A percentile compares a stretch with the other conserved stretches of the same genome.
phyloP scores from a whole-genome alignment of 768 basidiomycete species.

The Auricularia sp. region DNA sequence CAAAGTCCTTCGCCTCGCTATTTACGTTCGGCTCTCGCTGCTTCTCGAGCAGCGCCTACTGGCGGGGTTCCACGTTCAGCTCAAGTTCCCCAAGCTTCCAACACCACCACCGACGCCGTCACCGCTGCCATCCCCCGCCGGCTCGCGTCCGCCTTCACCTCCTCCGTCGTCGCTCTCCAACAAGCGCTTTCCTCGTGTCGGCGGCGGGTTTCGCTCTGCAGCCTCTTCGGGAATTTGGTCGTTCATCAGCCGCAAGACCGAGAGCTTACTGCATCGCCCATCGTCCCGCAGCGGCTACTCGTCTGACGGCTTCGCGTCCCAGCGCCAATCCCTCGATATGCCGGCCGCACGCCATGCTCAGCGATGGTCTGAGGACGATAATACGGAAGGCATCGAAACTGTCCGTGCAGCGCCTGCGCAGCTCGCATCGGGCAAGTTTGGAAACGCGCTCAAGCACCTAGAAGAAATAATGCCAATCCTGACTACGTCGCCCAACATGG shows the following conservation, averaged over 20 bases:
- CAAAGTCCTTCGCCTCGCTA: slow-evolving; percentile 39
- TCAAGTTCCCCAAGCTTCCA: slow-evolving; percentile 28
- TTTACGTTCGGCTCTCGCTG: slow-evolving; percentile 48
- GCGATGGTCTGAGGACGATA: not conserved
- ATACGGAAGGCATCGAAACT: not conserved
- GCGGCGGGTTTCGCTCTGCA: slow-evolving; percentile 7
- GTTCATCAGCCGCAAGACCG: slow-evolving; percentile 28
- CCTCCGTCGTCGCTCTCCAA: slow-evolving; percentile 1
- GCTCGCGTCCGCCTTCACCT: not conserved
- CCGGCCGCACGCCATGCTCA: not conserved
- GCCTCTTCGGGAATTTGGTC: slow-evolving; percentile 23
- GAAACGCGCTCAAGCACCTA: not conserved
- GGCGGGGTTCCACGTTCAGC: slow-evolving; percentile 35
- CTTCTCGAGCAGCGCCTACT: slow-evolving; percentile 53
- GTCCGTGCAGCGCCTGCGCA: not conserved
- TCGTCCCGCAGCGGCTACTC: not conserved
- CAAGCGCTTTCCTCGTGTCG: slow-evolving; percentile 10
- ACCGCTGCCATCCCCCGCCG: slow-evolving; percentile 1
- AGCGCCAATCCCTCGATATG: not conserved
- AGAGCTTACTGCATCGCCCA: slow-evolving; percentile 18
- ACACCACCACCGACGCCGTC: slow-evolving; percentile 1
- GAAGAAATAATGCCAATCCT: not conserved
- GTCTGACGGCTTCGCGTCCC: not conserved
- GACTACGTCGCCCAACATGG: not conserved
- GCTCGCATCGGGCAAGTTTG: not conserved